These are phyloP conservation scores for Moesziomyces sp. DNA, from an alignment of 1,284 basidiomycete species.

Conservation along the genomic window DNA sequence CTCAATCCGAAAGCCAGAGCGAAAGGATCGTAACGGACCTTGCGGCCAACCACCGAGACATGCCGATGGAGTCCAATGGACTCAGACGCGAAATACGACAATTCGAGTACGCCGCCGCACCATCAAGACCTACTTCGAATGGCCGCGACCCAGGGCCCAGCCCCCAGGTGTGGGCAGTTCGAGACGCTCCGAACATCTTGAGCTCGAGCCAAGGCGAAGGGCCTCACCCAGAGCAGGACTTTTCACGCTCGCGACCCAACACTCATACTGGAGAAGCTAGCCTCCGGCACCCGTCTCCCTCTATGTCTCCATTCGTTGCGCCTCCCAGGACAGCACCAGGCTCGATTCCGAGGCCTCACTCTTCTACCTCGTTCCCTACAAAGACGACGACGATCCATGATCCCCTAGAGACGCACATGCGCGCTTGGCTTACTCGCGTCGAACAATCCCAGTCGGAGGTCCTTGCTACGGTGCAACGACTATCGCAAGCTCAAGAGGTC, in stretches of 20 bases:
- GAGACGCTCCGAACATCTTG: not conserved
- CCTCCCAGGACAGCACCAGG: constrained; percentile 4
- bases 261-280: not conserved
- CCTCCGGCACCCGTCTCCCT: not conserved
- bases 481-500: not conserved
- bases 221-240: not conserved
- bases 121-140: not conserved
- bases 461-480: not conserved
- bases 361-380: not conserved
- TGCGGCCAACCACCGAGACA: not conserved
- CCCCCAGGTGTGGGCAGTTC: not conserved
- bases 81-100: not conserved
- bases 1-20: not conserved
- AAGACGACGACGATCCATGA: not conserved
- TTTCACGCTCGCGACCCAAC: not conserved
- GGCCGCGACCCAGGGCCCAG: not conserved
- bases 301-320: not conserved
- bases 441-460: not conserved
- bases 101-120: not conserved
- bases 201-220: not conserved
- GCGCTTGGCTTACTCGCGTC: constrained; percentile 1
- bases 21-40: not conserved
- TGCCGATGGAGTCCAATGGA: not conserved
- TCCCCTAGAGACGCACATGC: constrained; percentile 6
- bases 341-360: too few relatives aligned